Percentiles rank a stretch among this genome's conserved stretches.
Evolutionary conservation across 2,329 filamentous ascomycete genomes (phyloP).

Genomic region (Aaosphaeria pasadenensis): DNA sequence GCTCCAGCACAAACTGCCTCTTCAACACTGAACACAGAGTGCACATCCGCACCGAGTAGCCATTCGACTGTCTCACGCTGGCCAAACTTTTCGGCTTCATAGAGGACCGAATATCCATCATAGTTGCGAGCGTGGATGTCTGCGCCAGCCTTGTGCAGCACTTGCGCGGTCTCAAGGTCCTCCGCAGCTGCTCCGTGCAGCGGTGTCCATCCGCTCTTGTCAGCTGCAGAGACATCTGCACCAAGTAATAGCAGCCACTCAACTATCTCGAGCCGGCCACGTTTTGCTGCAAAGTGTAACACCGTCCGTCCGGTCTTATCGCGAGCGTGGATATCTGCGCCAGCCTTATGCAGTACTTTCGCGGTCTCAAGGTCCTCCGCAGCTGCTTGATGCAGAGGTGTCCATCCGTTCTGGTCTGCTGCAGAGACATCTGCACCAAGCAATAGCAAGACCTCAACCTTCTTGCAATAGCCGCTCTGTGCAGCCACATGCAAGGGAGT

Average conservation of each 20-base stretch:
- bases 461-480: conserved; percentile 8
- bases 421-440: neutral
- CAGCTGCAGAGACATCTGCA: neutral
- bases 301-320: neutral
- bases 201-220: neutral
- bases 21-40: too few species aligned
- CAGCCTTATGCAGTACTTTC: neutral
- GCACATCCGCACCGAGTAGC: too few species aligned
- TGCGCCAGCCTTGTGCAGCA: too few species aligned
- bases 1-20: too few species aligned
- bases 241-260: neutral
- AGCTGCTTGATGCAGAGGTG: neutral
- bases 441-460: neutral
- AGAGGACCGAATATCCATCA: too few species aligned
- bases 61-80: too few species aligned
- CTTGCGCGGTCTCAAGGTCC: too few species aligned
- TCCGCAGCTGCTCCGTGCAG: neutral
- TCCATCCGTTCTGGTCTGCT: neutral
- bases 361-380: neutral
- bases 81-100: too few species aligned
- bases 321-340: neutral
- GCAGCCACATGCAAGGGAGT: neutral
- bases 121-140: too few species aligned
- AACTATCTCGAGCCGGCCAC: neutral
- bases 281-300: neutral